Base-by-base conservation (phyloP, 1,284 basidiomycete genomes). In the Ceratobasidium sp. region DNA sequence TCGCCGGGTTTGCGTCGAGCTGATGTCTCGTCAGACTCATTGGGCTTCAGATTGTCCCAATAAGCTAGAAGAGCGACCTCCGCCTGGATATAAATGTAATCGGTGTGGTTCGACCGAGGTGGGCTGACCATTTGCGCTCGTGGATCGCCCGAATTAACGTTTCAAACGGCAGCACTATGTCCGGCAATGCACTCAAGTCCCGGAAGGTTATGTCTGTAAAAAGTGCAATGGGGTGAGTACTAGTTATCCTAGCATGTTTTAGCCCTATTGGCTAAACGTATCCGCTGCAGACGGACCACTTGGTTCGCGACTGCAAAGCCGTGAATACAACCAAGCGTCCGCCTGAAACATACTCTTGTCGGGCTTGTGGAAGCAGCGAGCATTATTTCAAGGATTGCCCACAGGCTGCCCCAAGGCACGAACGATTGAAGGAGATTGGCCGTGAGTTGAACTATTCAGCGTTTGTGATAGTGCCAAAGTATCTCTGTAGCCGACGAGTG, bases 341-440 rank as follows among this genome's bases (percentile, higher is more conserved):
- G 75, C 85, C 90, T 79, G 93, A 93, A 27, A 72, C 69, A 48
- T 97, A 96, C 78, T 86, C 92, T 8, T 97, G 95, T 82, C 88
- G 93, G 64, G 94, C 93, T 3, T 97, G 95, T 81, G 94, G 92
- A 22, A 92, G 91, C 77, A 90, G 91, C 66, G 84, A 86, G 2
- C 95, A 98, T 82, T 92, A 89, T 79, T 87, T 97, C 59, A 89
- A 93, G 73, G 94, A 97, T 79, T 98, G 95, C 79, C 89, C 91
- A 0, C 84, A 89, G n/a, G 88, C 88, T 9, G 88, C 87, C 79
- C 68, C 80, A 81, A 64, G 83, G 80, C 84, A 88, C 27, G 89
- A 86, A 4, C 90, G 90, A 2, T 88, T 86, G 0, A 94, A 91
- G 79, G 92, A 94, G 80, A 93, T 95, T 75, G 88, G 85, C 74